These are phyloP conservation scores for Carex sylvatica DNA, from an alignment of 202 grass and related monocot species.

Conservation along the genomic window DNA sequence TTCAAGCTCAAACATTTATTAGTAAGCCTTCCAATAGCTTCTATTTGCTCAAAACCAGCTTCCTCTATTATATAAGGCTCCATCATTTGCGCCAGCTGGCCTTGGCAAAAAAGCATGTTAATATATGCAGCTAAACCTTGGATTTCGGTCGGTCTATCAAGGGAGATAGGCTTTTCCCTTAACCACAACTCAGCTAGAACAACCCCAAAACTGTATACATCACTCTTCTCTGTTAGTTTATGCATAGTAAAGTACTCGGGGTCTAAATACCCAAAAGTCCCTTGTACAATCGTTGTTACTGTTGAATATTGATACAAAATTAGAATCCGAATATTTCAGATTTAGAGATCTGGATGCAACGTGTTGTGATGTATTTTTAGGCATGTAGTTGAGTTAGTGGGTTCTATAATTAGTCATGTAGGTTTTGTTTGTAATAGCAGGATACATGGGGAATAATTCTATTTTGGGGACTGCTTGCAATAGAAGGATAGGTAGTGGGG, in stretches of 20 bases:
- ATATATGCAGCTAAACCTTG: constrained; percentile 50
- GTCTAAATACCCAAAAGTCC: constrained; percentile 61
- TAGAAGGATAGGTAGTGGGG: too few species aligned
- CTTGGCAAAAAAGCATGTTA: constrained; percentile 32
- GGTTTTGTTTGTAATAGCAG: too few species aligned
- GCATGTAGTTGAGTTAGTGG: too few species aligned
- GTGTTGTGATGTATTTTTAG: too few species aligned
- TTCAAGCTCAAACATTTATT: constrained; percentile 44
- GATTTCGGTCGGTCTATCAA: constrained; percentile 36
- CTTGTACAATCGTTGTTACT: too few species aligned
- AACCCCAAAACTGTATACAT: constrained; percentile 60
- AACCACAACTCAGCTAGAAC: constrained; percentile 57
- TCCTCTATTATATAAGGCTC: constrained; percentile 43
- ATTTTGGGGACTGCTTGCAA: too few species aligned
- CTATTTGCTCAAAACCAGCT: constrained; percentile 42
- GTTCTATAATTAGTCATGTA: too few species aligned
- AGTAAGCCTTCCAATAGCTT: constrained; percentile 37
- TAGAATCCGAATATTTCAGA: too few species aligned
- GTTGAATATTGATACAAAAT: too few species aligned
- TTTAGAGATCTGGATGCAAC: too few species aligned
- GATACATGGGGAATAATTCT: too few species aligned
- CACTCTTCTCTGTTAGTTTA: constrained; percentile 45
- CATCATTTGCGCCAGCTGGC: constrained; percentile 26
- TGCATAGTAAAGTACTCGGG: constrained; percentile 54
- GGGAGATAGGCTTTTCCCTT: constrained; percentile 41